Evolutionary conservation across 192 early-diverging fungal species (phyloP).

Genomic region (Mortierella claussenii): DNA sequence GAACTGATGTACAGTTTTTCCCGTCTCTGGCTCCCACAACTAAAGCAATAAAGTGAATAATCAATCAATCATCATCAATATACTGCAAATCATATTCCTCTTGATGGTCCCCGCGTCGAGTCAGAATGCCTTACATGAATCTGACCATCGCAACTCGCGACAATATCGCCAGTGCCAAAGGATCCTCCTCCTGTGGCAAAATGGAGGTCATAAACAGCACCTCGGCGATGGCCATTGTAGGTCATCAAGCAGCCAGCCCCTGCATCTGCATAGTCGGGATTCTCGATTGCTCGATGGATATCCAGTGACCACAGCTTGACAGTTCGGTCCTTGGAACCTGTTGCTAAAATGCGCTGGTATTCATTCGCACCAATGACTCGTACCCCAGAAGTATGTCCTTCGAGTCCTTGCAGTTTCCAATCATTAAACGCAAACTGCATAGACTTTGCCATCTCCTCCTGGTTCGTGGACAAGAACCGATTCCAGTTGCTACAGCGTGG

Average conservation of each 20-base stretch:
- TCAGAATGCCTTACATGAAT: conserved; percentile 59
- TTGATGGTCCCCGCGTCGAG: background rate
- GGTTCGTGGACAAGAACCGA: conserved; percentile 69
- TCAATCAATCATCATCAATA: background rate
- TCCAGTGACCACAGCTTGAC: conserved; percentile 75
- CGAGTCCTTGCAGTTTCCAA: conserved; percentile 66
- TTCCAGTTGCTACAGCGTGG: conserved; percentile 64
- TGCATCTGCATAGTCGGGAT: conserved; percentile 58
- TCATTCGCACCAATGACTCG: conserved; percentile 64
- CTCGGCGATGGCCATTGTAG: conserved; percentile 64
- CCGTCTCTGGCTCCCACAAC: conserved; percentile 70
- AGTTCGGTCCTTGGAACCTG: conserved; percentile 68
- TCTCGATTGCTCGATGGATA: conserved; percentile 65
- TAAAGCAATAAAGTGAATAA: conserved; percentile 24
- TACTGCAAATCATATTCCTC: background rate
- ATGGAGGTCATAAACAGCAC: conserved; percentile 58
- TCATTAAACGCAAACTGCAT: conserved; percentile 75
- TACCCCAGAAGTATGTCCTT: conserved; percentile 65
- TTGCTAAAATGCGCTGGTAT: conserved; percentile 60
- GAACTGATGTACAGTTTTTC: conserved; percentile 60
- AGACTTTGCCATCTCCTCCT: conserved; percentile 72
- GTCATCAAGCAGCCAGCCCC: conserved; percentile 62
- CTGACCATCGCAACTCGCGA: conserved; percentile 69
- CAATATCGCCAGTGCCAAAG: conserved; percentile 54
- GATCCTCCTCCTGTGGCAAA: conserved; percentile 61